Evolutionary conservation across 148 eudicot species (phyloP).

Genomic region (Silene conica): DNA sequence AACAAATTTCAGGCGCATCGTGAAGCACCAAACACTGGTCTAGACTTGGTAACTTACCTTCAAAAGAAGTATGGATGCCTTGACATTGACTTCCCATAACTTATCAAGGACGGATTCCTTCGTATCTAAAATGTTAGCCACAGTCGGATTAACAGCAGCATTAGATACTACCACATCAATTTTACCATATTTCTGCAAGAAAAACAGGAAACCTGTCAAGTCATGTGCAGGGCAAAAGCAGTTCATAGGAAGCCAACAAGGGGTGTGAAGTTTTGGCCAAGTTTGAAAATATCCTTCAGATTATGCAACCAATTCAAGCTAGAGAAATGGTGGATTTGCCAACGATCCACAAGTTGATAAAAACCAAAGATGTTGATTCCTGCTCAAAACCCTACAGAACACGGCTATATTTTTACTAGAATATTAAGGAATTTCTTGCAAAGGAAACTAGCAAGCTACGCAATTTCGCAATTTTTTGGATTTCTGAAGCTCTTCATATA

Average conservation of each 20-base stretch:
- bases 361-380: too few relatives aligned
- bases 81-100: conserved; percentile 93
- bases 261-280: background rate
- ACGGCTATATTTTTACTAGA: background rate
- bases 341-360: too few relatives aligned
- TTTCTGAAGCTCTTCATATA: background rate
- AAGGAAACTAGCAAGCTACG: background rate
- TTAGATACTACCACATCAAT: conserved; percentile 88
- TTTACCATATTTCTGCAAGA: conserved; percentile 79
- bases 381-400: too few relatives aligned
- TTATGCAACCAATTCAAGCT: background rate
- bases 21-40: background rate
- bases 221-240: background rate
- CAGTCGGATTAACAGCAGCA: conserved; percentile 87
- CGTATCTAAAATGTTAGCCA: conserved; percentile 50
- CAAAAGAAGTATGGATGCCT: conserved; percentile 74
- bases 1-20: background rate
- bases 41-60: conserved; percentile 39
- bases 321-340: too few relatives aligned
- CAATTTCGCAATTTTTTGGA: background rate
- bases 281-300: background rate
- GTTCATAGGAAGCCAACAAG: background rate
- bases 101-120: conserved; percentile 85
- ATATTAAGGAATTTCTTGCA: background rate
- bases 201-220: conserved; percentile 15